phyloP scores from a whole-genome alignment of 2,329 filamentous ascomycete genomes.

The Dryadomyces quercivorus region DNA sequence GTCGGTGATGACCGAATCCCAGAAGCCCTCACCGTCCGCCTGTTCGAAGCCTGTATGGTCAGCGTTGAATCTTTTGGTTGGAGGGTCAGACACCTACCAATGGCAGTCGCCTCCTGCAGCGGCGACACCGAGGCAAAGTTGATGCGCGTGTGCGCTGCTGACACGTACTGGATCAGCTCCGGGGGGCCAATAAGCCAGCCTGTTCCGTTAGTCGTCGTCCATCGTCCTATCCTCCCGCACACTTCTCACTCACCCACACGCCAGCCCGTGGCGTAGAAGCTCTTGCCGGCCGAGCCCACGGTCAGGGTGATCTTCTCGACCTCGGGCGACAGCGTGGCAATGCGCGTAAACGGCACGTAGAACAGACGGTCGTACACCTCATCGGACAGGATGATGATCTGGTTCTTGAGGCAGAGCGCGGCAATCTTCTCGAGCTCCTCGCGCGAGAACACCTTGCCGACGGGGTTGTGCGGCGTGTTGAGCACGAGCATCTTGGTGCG shows the following conservation, averaged over 20 bases:
- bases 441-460: conserved; percentile 86
- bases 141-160: conserved; percentile 87
- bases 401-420: conserved; percentile 79
- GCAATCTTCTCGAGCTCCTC: conserved; percentile 77
- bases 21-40: conserved; percentile 76
- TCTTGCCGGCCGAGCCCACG: conserved; percentile 92
- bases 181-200: conserved; percentile 84
- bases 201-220: conserved; percentile 18
- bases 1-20: conserved; percentile 68
- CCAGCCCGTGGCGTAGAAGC: conserved; percentile 97
- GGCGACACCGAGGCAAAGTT: conserved; percentile 92
- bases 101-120: conserved; percentile 84
- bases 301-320: conserved; percentile 81
- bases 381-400: conserved; percentile 85
- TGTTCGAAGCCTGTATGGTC: conserved; percentile 58
- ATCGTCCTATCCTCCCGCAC: conserved; percentile 14
- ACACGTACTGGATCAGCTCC: conserved; percentile 81
- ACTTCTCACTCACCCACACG: conserved; percentile 42
- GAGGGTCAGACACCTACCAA: conserved; percentile 34
- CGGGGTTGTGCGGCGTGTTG: conserved; percentile 81
- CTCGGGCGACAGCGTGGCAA: conserved; percentile 83
- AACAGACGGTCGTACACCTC: conserved; percentile 92
- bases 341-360: conserved; percentile 89
- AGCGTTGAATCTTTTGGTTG: neutral
- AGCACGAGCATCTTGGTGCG: conserved; percentile 94